Conservation (phyloP, 192 early-diverging fungal genomes). For the Backusella westeae region DNA sequence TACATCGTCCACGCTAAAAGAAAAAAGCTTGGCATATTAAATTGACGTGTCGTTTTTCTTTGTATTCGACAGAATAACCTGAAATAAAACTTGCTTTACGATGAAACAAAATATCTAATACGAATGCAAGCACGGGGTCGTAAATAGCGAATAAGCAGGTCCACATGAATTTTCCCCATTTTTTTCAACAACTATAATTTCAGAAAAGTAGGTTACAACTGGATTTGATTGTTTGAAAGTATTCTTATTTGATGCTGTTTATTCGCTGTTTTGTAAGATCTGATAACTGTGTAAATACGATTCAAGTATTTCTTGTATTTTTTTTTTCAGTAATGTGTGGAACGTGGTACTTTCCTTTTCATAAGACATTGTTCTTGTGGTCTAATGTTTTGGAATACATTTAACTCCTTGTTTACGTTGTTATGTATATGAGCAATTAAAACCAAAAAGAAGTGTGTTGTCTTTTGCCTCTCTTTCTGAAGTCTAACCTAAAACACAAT, state of each 20-base stretch:
- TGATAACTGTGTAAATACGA: not conserved
- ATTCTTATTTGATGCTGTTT: not conserved
- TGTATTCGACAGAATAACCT: not conserved
- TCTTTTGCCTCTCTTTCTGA: not conserved
- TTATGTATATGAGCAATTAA: not conserved
- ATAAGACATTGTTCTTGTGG: slow-evolving; percentile 8
- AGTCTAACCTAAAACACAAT: not conserved
- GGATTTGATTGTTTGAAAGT: not conserved
- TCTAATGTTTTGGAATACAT: not conserved
- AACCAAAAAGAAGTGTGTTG: not conserved
- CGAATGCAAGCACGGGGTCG: not conserved
- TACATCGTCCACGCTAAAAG: not conserved
- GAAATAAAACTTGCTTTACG: not conserved
- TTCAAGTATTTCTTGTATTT: not conserved
- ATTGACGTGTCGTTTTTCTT: not conserved
- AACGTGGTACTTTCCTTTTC: not conserved
- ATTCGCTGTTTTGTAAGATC: not conserved
- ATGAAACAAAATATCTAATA: not conserved
- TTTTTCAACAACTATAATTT: not conserved
- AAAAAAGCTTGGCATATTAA: not conserved
- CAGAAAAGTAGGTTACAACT: not conserved
- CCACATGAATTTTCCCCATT: not conserved
- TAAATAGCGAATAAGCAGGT: not conserved
- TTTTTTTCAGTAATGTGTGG: not conserved
- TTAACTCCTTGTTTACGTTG: not conserved